These are phyloP conservation scores for Anthracocystis panici-leucophaei DNA, from an alignment of 1,284 basidiomycete species.

Conservation along the genomic window DNA sequence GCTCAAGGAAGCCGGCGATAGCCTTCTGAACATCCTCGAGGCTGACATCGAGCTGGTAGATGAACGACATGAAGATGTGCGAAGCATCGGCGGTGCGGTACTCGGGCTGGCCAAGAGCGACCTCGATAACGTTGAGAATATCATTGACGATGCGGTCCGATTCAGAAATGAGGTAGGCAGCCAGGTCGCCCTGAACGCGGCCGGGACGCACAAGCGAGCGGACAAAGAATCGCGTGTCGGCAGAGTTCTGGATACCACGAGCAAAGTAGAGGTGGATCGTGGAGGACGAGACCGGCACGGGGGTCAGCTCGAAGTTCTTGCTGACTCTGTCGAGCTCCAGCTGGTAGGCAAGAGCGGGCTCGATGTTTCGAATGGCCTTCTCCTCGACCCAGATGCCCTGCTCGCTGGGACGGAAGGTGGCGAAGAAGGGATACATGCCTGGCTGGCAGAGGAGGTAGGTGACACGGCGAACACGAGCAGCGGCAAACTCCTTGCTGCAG, in stretches of 20 bases:
- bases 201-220: conserved; percentile 96
- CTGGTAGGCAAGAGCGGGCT: conserved; percentile 98
- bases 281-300: conserved; percentile 80
- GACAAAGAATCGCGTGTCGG: conserved; percentile 96
- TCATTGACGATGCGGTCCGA: conserved; percentile 95
- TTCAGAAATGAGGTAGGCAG: conserved; percentile 97
- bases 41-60: conserved; percentile 93
- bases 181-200: conserved; percentile 88
- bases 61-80: conserved; percentile 83
- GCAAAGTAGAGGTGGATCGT: conserved; percentile 85
- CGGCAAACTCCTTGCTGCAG: conserved; percentile 76
- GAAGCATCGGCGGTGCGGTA: conserved; percentile 67
- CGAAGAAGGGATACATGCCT: conserved; percentile 93
- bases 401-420: conserved; percentile 81
- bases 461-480: conserved; percentile 88
- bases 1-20: conserved; percentile 96
- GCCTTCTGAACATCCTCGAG: conserved; percentile 97
- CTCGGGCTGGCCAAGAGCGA: conserved; percentile 66
- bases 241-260: conserved; percentile 92
- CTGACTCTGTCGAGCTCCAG: conserved; percentile 95
- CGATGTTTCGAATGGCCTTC: conserved; percentile 96
- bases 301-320: conserved; percentile 90
- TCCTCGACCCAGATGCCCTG: conserved; percentile 89
- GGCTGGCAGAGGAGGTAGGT: conserved; percentile 92
- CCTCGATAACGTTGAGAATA: conserved; percentile 91